Percentiles rank a stretch among this genome's conserved stretches.
phyloP scores from a whole-genome alignment of 306 rosid genomes.

The Urtica urens region DNA sequence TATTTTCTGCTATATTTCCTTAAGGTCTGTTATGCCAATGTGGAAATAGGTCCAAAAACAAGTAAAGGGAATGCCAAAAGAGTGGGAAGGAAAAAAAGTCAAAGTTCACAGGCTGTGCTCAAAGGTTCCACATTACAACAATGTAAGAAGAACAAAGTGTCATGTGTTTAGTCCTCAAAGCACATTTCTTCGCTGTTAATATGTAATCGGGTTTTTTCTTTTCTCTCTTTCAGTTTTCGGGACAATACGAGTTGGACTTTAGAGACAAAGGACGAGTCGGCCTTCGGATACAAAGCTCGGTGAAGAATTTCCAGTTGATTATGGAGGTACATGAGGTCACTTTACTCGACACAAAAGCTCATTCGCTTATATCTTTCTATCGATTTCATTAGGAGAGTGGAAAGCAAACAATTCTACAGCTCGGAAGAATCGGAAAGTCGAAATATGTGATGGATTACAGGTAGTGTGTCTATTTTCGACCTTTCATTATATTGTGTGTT shows the following conservation, averaged over 20 bases:
- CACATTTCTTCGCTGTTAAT: neutral
- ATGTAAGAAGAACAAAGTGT: conserved; percentile 26
- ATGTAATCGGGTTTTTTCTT: neutral
- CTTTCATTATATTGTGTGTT: neutral
- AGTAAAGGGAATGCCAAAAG: conserved; percentile 52
- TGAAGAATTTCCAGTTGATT: conserved; percentile 80
- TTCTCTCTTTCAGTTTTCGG: conserved; percentile 36
- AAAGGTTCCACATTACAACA: conserved; percentile 63
- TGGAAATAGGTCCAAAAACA: conserved; percentile 59
- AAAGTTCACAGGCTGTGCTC: conserved; percentile 61
- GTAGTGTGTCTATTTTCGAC: conserved; percentile 12
- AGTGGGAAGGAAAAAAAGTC: conserved; percentile 54
- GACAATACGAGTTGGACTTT: conserved; percentile 73
- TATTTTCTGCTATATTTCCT: too few relatives aligned
- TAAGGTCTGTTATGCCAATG: too few relatives aligned
- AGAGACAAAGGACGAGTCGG: conserved; percentile 79
- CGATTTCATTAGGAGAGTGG: conserved; percentile 48
- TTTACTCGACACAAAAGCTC: neutral
- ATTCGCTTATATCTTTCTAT: too few relatives aligned
- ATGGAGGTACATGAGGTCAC: conserved; percentile 47
- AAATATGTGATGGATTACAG: conserved; percentile 91
- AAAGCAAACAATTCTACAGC: conserved; percentile 67
- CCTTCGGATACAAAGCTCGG: conserved; percentile 58
- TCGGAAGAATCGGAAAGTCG: conserved; percentile 71
- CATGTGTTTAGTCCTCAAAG: neutral